These are phyloP conservation scores for Rostrohypoxylon terebratum DNA, from an alignment of 495 filamentous ascomycete genomes.

Conservation along the genomic window DNA sequence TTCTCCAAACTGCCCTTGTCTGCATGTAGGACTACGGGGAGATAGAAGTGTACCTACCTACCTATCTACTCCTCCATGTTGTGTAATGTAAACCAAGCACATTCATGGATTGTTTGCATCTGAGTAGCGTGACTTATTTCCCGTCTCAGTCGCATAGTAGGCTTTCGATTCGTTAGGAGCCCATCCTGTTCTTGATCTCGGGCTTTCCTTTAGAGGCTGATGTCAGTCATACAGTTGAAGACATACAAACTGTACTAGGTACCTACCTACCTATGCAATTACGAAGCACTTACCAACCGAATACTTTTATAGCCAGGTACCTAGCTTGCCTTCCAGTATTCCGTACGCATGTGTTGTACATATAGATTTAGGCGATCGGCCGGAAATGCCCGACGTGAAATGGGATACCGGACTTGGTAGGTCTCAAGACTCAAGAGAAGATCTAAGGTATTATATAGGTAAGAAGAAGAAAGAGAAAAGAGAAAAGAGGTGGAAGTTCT, in stretches of 20 bases:
- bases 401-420: background rate
- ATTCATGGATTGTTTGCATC: background rate
- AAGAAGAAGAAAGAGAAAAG: too few species aligned
- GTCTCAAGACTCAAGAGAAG: background rate
- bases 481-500: background rate
- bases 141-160: background rate
- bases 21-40: background rate
- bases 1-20: background rate
- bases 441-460: too few species aligned
- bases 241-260: constrained; percentile 5
- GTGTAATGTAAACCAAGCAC: background rate
- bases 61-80: constrained; percentile 1
- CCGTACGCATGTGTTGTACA: background rate
- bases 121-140: background rate
- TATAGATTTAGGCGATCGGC: constrained; percentile 29
- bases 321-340: background rate
- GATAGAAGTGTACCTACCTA: background rate
- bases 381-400: constrained; percentile 29
- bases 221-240: background rate
- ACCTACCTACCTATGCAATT: constrained; percentile 5
- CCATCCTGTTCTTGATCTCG: background rate
- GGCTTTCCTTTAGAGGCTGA: background rate
- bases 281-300: constrained; percentile 38
- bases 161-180: background rate
- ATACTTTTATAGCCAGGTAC: constrained; percentile 20